phyloP scores from a whole-genome alignment of 2,329 filamentous ascomycete species.

The Fusarium siculi region DNA sequence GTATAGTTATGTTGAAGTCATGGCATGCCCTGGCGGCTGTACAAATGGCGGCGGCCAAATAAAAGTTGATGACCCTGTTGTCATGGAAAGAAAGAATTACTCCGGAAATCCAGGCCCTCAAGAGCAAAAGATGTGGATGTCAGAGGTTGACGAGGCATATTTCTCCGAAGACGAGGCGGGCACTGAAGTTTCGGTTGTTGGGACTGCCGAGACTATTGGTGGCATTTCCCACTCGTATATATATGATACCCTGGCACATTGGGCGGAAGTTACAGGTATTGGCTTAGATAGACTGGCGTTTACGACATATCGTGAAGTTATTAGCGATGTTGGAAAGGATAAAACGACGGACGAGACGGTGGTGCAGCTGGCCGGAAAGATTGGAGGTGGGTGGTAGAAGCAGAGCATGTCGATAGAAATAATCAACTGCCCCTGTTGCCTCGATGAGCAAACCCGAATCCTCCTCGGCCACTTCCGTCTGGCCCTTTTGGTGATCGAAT shows the following conservation, averaged over 20 bases:
- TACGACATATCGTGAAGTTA: slow-evolving; percentile 90
- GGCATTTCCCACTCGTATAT: slow-evolving; percentile 75
- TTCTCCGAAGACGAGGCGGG: slow-evolving; percentile 76
- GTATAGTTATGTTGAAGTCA: slow-evolving; percentile 96
- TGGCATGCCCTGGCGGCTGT: slow-evolving; percentile 98
- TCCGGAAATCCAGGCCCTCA: slow-evolving; percentile 72
- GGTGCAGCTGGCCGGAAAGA: slow-evolving; percentile 87
- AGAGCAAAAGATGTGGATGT: slow-evolving; percentile 88
- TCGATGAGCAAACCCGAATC: slow-evolving; percentile 78
- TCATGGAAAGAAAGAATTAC: slow-evolving; percentile 60
- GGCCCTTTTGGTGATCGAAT: slow-evolving; percentile 82
- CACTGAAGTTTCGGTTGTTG: slow-evolving; percentile 41
- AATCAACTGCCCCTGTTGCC: slow-evolving; percentile 59
- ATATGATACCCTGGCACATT: slow-evolving; percentile 77
- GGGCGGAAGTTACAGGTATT: slow-evolving; percentile 78
- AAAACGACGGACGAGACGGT: slow-evolving; percentile 78
- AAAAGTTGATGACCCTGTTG: slow-evolving; percentile 82
- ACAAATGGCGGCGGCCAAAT: slow-evolving; percentile 98
- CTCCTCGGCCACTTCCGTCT: slow-evolving; percentile 78
- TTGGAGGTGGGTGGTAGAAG: slow-evolving; percentile 89
- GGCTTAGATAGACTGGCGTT: slow-evolving; percentile 77
- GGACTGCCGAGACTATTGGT: slow-evolving; percentile 60
- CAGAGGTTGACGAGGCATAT: slow-evolving; percentile 87
- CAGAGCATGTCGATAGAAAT: slow-evolving; percentile 42
- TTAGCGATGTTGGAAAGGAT: slow-evolving; percentile 92